These are phyloP conservation scores for Daedalea quercina DNA, from an alignment of 768 basidiomycete species.

Conservation along the genomic window DNA sequence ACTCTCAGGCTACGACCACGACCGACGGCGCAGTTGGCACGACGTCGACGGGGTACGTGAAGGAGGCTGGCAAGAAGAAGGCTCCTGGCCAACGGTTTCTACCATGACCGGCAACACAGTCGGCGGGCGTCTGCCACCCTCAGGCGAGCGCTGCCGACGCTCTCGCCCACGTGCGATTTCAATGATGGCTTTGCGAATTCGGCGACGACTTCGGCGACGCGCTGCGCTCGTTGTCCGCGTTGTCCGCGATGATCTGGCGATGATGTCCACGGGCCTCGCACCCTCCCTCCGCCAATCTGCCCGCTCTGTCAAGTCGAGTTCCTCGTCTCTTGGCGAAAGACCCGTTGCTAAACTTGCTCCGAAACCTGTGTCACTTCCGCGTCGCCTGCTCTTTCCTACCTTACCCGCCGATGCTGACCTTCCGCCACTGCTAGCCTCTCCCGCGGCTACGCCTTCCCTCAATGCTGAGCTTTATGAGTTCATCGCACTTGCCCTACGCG, in stretches of 20 bases:
- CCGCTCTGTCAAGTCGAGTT: slow-evolving; percentile 20
- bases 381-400: slow-evolving; percentile 40
- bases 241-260: slow-evolving; percentile 13
- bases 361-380: slow-evolving; percentile 14
- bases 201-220: no score
- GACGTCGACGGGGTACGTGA: neutral
- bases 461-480: slow-evolving; percentile 71
- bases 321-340: slow-evolving; percentile 17
- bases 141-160: no score
- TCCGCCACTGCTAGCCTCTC: slow-evolving; percentile 47
- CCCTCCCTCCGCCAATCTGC: slow-evolving; percentile 11
- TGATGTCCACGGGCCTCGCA: slow-evolving; percentile 16
- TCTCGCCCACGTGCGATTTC: no score
- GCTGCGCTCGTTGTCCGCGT: slow-evolving; percentile 5
- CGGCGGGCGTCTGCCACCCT: neutral
- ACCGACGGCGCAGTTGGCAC: neutral
- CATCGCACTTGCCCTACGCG: slow-evolving; percentile 71
- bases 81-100: neutral
- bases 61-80: neutral
- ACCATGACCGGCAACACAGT: neutral
- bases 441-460: slow-evolving; percentile 44
- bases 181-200: no score
- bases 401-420: slow-evolving; percentile 35
- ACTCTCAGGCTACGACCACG: no score
- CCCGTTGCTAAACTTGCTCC: slow-evolving; percentile 6